phyloP scores from a whole-genome alignment of 345 rosid species.

The Salix viminalis region DNA sequence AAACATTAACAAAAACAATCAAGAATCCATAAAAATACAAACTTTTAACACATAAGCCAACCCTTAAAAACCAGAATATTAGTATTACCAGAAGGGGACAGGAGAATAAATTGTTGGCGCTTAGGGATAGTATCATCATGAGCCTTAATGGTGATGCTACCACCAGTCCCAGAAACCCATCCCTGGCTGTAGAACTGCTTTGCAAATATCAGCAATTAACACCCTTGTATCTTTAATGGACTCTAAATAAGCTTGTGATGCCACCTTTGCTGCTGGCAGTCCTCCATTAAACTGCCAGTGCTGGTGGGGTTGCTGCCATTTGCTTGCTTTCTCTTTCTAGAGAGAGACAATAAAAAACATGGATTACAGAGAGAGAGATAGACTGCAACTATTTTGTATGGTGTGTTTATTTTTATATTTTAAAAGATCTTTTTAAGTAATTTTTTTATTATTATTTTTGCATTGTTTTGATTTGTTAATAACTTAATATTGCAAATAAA shows the following conservation, averaged over 20 bases:
- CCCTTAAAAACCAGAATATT: neutral
- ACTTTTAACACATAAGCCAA: neutral
- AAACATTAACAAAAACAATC: neutral
- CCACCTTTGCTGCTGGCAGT: conserved; percentile 11
- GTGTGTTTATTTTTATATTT: too few species aligned
- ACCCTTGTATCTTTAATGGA: conserved; percentile 61
- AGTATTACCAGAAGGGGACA: conserved; percentile 89
- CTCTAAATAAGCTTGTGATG: conserved; percentile 68
- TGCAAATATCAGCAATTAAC: conserved; percentile 71
- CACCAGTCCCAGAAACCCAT: conserved; percentile 96
- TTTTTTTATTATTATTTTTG: too few species aligned
- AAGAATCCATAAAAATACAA: neutral
- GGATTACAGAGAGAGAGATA: neutral
- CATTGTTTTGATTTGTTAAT: too few species aligned
- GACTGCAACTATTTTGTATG: neutral
- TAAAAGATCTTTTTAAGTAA: too few species aligned
- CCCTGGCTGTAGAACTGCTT: conserved; percentile 82
- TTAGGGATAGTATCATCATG: conserved; percentile 74
- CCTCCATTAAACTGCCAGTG: conserved; percentile 3
- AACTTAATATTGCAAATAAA: too few species aligned
- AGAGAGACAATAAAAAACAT: neutral
- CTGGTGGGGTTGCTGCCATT: neutral
- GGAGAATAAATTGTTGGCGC: conserved; percentile 67
- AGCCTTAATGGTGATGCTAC: conserved; percentile 81
- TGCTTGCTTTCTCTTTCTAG: neutral